Evolutionary conservation across 441 rosid genomes (phyloP), one percentile per base, ranked within the genome.

Genomic region (Omphalea diandra): DNA sequence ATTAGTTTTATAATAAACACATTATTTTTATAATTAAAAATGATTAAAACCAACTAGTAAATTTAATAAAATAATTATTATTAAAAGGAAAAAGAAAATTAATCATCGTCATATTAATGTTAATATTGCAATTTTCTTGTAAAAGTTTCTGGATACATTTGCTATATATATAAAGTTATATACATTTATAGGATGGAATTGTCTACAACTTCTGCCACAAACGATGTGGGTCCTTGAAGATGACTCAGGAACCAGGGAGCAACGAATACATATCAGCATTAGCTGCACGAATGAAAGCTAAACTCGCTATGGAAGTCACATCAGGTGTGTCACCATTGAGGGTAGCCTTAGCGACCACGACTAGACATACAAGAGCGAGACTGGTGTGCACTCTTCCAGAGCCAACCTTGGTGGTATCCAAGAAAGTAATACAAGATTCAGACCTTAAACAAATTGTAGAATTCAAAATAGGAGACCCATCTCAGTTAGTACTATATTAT

Each of bases 201-300:
- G 84, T 80, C 85, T 57, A 81, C 84, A 44, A 33, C 75, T 49
- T 80, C 81, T 17, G 87, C 87, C 50, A 76, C 80, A 27, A 73
- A 75, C 7, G 54, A 57, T 58, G 74, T 27, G 68, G 68, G 12
- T 44, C 77, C 40, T 41, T 60, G 68, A 75, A 14, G 73, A 68
- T 68, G n/a, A 29, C 22, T n/a, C n/a, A n/a, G 47, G 86, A 82
- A 68, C 84, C 74, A 7, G 86, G 80, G 35, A 76, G 81, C 80
- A 73, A 75, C 11, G 85, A 84, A 40, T 84, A 82, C 72, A 72
- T 82, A 74, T 82, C 86, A 31, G 86, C 88, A 31, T 67, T 82
- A 27, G 88, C 86, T 18, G 85, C 86, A 2, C 85, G 86, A 11
- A 73, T 35, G 68, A 76, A 63, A 31, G 76, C 84, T 38, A 80